A percentile compares a stretch with the other conserved stretches of the same genome.
These are phyloP conservation scores for Hypomyces perniciosus DNA, from an alignment of 2,329 filamentous ascomycete genomes.

Conservation along the genomic window DNA sequence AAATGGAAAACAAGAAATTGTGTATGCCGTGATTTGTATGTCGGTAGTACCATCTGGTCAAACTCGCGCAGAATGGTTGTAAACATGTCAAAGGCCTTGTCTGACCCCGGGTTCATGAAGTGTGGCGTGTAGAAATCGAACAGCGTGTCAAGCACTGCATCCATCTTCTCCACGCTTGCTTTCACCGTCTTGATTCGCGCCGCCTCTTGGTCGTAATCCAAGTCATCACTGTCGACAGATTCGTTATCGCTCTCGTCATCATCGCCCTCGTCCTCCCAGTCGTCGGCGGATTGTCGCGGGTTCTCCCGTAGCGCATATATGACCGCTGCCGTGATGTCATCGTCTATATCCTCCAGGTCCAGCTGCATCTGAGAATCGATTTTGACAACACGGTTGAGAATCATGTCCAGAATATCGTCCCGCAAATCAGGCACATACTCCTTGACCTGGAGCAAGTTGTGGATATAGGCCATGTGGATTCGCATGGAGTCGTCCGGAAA, in stretches of 20 bases:
- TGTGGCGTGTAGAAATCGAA: conserved; percentile 75
- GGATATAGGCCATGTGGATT: conserved; percentile 80
- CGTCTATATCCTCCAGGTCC: conserved; percentile 87
- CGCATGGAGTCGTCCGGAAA: conserved; percentile 69
- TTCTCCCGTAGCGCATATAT: conserved; percentile 42
- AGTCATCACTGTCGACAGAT: conserved; percentile 64
- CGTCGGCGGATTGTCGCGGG: conserved; percentile 18
- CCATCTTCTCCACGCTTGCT: conserved; percentile 83
- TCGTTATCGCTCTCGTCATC: conserved; percentile 64
- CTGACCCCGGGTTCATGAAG: conserved; percentile 62
- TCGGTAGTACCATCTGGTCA: conserved; percentile 78
- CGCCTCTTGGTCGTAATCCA: conserved; percentile 57
- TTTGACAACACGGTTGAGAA: conserved; percentile 82
- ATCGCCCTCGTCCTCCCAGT: conserved; percentile 40
- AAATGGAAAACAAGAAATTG: conserved; percentile 97
- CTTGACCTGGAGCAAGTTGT: conserved; percentile 73
- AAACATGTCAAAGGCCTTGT: conserved; percentile 65
- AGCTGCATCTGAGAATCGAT: conserved; percentile 94
- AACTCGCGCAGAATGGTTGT: conserved; percentile 81
- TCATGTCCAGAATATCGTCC: conserved; percentile 73
- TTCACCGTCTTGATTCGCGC: conserved; percentile 65
- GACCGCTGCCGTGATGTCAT: conserved; percentile 73
- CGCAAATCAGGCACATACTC: conserved; percentile 73
- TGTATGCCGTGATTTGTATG: conserved; percentile 84
- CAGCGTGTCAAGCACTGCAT: conserved; percentile 79